Percentiles rank a stretch among this genome's conserved stretches.
phyloP scores from a whole-genome alignment of 2,329 filamentous ascomycete genomes.

The Monosporascus sp. region DNA sequence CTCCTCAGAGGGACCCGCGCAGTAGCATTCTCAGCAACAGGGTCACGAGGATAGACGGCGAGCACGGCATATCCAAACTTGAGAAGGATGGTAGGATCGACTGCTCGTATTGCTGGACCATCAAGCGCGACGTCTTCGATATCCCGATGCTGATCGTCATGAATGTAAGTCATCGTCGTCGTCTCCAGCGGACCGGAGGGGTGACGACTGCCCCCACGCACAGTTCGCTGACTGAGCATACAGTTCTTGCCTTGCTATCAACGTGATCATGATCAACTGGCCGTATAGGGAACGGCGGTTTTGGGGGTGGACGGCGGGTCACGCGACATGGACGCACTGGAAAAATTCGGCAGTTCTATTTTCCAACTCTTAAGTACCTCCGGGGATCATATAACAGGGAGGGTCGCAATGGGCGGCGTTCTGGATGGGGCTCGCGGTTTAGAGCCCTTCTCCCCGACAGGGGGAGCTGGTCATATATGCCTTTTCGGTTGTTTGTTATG shows the following conservation, averaged over 20 bases:
- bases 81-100: slow-evolving; percentile 88
- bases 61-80: slow-evolving; percentile 75
- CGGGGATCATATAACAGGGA: neutral
- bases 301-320: neutral
- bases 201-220: too few species aligned
- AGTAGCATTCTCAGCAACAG: slow-evolving; percentile 52
- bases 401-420: slow-evolving; percentile 28
- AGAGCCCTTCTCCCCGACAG: slow-evolving; percentile 19
- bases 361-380: slow-evolving; percentile 1
- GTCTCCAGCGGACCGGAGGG: neutral
- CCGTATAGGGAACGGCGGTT: slow-evolving; percentile 34
- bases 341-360: neutral
- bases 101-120: slow-evolving; percentile 94
- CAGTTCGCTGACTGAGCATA: neutral
- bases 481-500: slow-evolving; percentile 4
- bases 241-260: slow-evolving; percentile 58
- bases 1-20: slow-evolving; percentile 41
- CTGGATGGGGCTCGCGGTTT: slow-evolving; percentile 22
- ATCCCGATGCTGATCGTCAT: slow-evolving; percentile 98
- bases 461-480: slow-evolving; percentile 22
- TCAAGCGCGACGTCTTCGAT: slow-evolving; percentile 94
- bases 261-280: slow-evolving; percentile 52
- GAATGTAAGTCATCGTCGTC: slow-evolving; percentile 63
- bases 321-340: neutral
- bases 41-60: slow-evolving; percentile 60